Base-by-base conservation (phyloP, 2,329 filamentous ascomycete genomes). In the Grosmannia serpens region DNA sequence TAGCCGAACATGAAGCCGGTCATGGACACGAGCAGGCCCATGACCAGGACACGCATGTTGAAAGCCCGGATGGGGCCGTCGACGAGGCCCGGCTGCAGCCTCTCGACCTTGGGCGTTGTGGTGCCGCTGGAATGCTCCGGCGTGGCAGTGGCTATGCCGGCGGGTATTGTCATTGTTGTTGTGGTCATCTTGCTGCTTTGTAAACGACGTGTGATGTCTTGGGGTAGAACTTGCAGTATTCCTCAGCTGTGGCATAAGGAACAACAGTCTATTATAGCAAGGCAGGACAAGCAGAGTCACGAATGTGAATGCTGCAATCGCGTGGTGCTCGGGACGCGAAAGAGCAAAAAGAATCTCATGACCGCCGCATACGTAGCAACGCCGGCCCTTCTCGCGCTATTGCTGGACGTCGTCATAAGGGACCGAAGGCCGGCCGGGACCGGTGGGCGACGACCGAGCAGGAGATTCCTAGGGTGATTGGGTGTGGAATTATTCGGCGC, bases 1-100 rank as follows among this genome's bases (percentile, higher is more conserved):
- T 68, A 79, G 70, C 56, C 56, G 41, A 58, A 58, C 31, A 58
- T 38, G 51, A 58, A 58, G 24, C 56, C 56, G 22, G 51, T 52
- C n/a, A 50, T 49, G 2, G 56, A 58, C 1, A 52, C 56, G 3
- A 58, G 27, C 1, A 31, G 22, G 22, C 56, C 56, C 9, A 58
- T 33, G 17, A 58, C 29, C 20, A 56, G n/a, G 41, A 26, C 27
- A 10, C 29, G 54, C 17, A 33, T 13, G 41, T 56, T 44, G 41
- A 44, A 15, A 44, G 41, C 41, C 20, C n/a, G 41, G 41, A 44
- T 20, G 20, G 41, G 41, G 20, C 41, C 41, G 41, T 44, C 41
- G 41, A 44, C 41, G 20, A 44, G 41, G 8, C 41, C 41, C 8
- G 41, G 17, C 41, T 44, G 41, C 41, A 44, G 17, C 41, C n/a